Base-by-base conservation (phyloP, 2,329 filamentous ascomycete species). In the Fusarium cyanostomum region DNA sequence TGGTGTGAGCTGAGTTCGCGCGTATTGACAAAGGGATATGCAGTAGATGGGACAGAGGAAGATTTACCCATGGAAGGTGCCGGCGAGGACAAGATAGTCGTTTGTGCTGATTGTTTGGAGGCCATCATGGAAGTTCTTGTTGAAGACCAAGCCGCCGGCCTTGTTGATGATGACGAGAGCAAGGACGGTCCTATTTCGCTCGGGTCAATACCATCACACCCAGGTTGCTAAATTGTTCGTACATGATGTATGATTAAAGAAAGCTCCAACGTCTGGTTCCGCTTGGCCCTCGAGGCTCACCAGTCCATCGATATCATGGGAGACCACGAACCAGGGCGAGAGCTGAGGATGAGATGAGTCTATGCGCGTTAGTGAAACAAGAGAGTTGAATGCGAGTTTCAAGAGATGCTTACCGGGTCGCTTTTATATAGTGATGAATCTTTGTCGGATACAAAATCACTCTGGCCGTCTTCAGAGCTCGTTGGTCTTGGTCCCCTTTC, bases 101-200 rank as follows among this genome's bases (percentile, higher is more conserved):
- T 99, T 99, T 69, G 92, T 94, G 68, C 87, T 92, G 70, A 99
- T 89, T 75, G 94, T 92, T 76, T 92, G 91, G 58, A 99, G 86
- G 41, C 86, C 92, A 38, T 94, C 88, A 72, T 94, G 89, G 77
- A 99, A 98, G 73, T 92, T 92, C 71, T 93, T 92, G 79, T 98
- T 94, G 83, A 96, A 99, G 78, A 99, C 89, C 51, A 99, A 86
- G 71, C 95, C 95, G 59, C 94, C 95, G 66, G 95, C 94, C 85
- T 99, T 99, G 84, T 97, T 98, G 82, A 99, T 97, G 76, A 99
- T 90, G 76, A 98, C 93, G 74, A 99, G 89, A 57, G 94, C 89
- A 78, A 96, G 95, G 77, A 99, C 91, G 67, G 93, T 92, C 95
- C 94, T 98, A 69, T 50, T 44, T 28, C 43, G 27, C 37, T 49